Base-by-base conservation (phyloP, 129 eudicot genomes). In the Helianthus tuberosus region DNA sequence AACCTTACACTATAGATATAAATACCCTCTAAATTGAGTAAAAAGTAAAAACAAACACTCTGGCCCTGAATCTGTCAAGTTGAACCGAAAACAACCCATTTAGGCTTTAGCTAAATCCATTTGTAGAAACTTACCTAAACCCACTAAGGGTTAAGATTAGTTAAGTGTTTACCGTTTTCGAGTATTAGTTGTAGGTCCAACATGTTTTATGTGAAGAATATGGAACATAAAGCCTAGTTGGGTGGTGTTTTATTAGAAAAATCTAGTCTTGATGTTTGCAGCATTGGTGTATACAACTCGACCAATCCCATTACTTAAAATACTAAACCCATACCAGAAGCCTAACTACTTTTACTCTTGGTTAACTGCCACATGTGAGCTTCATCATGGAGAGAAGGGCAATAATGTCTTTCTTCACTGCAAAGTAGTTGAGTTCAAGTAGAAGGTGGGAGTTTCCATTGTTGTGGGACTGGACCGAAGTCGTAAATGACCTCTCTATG, bases 401-500 rank as follows among this genome's bases (percentile, higher is more conserved):
- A 12, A 29, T 66, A 66, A 66, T 5, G n/a, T 8, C 66, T 16
- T 80, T 49, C 14, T 27, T 75, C 32, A 10, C 53, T 23, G 61
- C 44, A 54, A 46, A 52, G 44, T 39, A 12, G 74, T 5, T 9
- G 11, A 39, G 72, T 60, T 91, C 72, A 91, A 47, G 99, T 95
- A 20, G 99, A 72, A 51, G 86, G 41, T 29, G 99, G 97, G 69
- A 79, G 66, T 82, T 77, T 57, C 99, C 99, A 95, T 14, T 80
- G 64, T 25, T 80, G 84, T 25, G 96, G 97, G 52, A 91, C 54
- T 0, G 99, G 99, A 44, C 99, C 99, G 48, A 81, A 15, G 27
- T 95, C 99, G 2, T 95, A 91, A 73, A 95, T 95, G 76, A 95
- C 84, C 70, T 95, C 99, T 79, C 97, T 95, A 27, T 95, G 99